phyloP scores from a whole-genome alignment of 495 filamentous ascomycete species.

The Oleoguttula mirabilis region DNA sequence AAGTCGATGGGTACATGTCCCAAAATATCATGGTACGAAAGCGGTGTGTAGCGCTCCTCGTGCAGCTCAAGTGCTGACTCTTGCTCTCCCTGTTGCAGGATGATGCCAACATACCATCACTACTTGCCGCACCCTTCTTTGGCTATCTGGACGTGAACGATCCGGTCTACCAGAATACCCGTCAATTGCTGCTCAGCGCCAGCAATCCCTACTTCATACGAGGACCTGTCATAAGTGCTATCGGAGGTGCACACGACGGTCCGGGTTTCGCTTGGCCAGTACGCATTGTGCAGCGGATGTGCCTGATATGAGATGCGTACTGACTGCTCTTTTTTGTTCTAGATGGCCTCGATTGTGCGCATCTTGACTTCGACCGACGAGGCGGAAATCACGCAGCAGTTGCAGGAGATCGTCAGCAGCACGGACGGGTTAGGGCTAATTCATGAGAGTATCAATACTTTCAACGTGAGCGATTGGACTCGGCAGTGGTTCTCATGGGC shows the following conservation, averaged over 20 bases:
- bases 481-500: constrained; percentile 60
- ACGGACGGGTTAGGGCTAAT: constrained; percentile 49
- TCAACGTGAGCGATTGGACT: constrained; percentile 41
- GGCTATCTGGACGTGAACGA: constrained; percentile 37
- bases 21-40: constrained; percentile 36
- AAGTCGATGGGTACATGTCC: constrained; percentile 47
- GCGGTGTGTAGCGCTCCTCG: neutral
- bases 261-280: constrained; percentile 47
- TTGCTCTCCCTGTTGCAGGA: constrained; percentile 24
- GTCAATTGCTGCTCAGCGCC: constrained; percentile 36
- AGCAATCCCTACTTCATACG: constrained; percentile 47
- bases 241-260: constrained; percentile 46
- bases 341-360: constrained; percentile 46
- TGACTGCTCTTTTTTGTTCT: too few relatives aligned
- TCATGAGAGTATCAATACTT: constrained; percentile 49
- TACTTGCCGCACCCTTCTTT: constrained; percentile 43
- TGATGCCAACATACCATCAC: constrained; percentile 49
- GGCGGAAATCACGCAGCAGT: constrained; percentile 35
- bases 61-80: neutral
- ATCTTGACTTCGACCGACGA: constrained; percentile 45
- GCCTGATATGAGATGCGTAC: too few relatives aligned
- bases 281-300: too few relatives aligned
- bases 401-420: constrained; percentile 38
- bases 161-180: constrained; percentile 39
- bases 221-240: constrained; percentile 40